A percentile compares a stretch with the other conserved stretches of the same genome.
Evolutionary conservation across 1,284 basidiomycete genomes (phyloP).

Genomic region (Wallemia hederae): DNA sequence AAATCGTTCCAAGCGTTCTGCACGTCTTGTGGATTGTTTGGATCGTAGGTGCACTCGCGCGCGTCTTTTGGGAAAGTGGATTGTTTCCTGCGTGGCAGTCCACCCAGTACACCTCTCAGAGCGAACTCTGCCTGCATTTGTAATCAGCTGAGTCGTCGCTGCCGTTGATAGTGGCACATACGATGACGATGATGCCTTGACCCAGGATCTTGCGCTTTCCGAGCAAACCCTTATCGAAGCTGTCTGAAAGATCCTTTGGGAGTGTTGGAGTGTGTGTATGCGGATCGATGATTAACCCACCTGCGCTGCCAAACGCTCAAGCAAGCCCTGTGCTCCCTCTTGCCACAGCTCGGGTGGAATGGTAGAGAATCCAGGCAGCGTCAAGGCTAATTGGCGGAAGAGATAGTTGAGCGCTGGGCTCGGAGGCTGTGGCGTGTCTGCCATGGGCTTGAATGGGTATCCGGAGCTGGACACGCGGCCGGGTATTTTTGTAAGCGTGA

Average conservation of each 20-base stretch:
- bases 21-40: not conserved
- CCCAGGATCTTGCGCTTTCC: conserved; percentile 1
- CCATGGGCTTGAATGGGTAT: not conserved
- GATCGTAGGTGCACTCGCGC: not conserved
- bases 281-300: not conserved
- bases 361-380: not conserved
- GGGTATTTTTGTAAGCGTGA: not conserved
- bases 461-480: not conserved
- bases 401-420: not conserved
- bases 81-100: not conserved
- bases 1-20: not conserved
- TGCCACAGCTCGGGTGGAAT: not conserved
- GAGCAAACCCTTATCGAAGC: not conserved
- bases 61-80: not conserved
- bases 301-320: not conserved
- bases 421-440: not conserved
- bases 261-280: not conserved
- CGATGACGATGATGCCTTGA: not conserved
- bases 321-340: not conserved
- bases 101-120: not conserved
- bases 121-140: not conserved
- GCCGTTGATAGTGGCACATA: not conserved
- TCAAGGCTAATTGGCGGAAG: not conserved
- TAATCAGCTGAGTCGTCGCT: not conserved
- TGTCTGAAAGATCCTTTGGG: not conserved